Conservation (phyloP, 192 early-diverging fungal species). For the Coemansia umbellata region DNA sequence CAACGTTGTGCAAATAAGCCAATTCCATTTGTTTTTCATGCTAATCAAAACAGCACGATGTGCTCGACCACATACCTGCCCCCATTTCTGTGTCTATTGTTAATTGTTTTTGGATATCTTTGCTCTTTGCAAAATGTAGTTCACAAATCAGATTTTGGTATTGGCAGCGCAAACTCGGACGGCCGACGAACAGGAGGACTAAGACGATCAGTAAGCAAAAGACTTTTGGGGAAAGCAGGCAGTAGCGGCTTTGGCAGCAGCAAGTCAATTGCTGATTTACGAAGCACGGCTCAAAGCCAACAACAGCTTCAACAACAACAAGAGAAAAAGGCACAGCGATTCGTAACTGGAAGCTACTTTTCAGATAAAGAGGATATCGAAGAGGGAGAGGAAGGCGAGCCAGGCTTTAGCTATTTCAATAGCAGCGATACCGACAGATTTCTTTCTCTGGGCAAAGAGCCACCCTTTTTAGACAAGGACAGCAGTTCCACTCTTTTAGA, state of each 20-base stretch:
- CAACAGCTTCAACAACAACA: slow-evolving; percentile 4
- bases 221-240: slow-evolving; percentile 6
- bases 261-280: slow-evolving; percentile 22
- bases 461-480: neutral
- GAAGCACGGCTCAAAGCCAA: neutral
- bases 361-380: neutral
- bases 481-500: slow-evolving; percentile 7
- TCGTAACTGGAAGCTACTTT: too few species aligned
- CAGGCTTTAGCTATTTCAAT: neutral
- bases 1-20: too few species aligned
- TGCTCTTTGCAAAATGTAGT: too few species aligned
- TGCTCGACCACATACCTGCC: too few species aligned
- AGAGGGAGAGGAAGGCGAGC: neutral
- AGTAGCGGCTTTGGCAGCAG: neutral
- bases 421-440: neutral
- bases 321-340: too few species aligned
- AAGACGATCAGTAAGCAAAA: slow-evolving; percentile 32
- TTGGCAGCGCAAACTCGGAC: slow-evolving; percentile 9
- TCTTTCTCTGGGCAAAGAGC: neutral
- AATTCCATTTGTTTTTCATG: too few species aligned
- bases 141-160: slow-evolving; percentile 3
- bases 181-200: slow-evolving; percentile 12
- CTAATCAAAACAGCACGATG: too few species aligned
- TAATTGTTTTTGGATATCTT: too few species aligned
- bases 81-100: too few species aligned